These are phyloP conservation scores for Peterozyma toletana DNA, from an alignment of 805 yeast genomes.

Conservation along the genomic window DNA sequence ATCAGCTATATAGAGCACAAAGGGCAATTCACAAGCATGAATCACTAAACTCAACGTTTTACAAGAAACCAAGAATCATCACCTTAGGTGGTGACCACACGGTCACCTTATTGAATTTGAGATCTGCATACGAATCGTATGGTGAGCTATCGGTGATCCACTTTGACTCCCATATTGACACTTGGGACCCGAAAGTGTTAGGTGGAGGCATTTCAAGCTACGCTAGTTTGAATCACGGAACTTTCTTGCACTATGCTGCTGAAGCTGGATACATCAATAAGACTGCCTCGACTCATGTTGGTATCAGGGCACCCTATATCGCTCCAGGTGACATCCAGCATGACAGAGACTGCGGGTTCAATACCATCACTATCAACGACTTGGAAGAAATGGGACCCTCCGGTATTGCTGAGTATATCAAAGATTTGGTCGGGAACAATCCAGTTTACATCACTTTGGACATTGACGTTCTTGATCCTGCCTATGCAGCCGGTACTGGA, in stretches of 20 bases:
- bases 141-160: constrained; percentile 48
- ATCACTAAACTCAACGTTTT: constrained; percentile 13
- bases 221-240: constrained; percentile 58
- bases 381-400: constrained; percentile 32
- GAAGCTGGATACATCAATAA: constrained; percentile 53
- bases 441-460: constrained; percentile 41
- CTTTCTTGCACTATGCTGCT: constrained; percentile 62
- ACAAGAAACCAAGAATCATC: constrained; percentile 30
- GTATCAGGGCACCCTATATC: constrained; percentile 57
- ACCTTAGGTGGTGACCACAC: constrained; percentile 63
- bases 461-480: constrained; percentile 67
- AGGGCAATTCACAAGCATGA: constrained; percentile 36
- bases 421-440: constrained; percentile 24
- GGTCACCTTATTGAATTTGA: constrained; percentile 41
- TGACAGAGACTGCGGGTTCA: constrained; percentile 46
- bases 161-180: constrained; percentile 65
- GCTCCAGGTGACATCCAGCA: constrained; percentile 24
- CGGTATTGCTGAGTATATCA: constrained; percentile 29
- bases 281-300: constrained; percentile 50
- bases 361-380: constrained; percentile 37
- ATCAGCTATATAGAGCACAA: constrained; percentile 48
- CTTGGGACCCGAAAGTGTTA: constrained; percentile 57
- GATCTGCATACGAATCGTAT: constrained; percentile 40
- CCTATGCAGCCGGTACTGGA: constrained; percentile 73
- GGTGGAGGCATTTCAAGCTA: constrained; percentile 60